Evolutionary conservation across 257 asterid species (phyloP).

Genomic region (Solanum habrochaites): DNA sequence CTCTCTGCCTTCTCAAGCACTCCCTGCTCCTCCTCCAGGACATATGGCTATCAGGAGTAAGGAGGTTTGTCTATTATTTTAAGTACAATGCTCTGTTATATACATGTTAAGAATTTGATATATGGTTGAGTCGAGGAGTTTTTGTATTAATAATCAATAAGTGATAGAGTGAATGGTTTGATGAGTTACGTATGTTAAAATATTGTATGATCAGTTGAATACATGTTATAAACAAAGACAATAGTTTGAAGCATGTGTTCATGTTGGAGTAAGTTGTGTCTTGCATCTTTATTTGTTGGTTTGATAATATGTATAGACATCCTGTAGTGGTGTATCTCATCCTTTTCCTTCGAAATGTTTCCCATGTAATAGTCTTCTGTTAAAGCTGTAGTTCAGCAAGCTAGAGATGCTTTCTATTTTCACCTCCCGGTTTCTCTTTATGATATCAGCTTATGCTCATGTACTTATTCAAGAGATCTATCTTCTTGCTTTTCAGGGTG

Average conservation of each 20-base stretch:
- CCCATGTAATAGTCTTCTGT: neutral
- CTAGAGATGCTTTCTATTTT: neutral
- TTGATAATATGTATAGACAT: neutral
- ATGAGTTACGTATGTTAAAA: neutral
- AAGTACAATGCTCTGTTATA: neutral
- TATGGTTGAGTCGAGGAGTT: neutral
- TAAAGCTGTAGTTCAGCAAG: neutral
- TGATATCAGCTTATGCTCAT: neutral
- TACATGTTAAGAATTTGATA: neutral
- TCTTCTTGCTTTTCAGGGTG: constrained; percentile 55
- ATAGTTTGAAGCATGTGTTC: neutral
- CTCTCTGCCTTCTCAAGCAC: constrained; percentile 96
- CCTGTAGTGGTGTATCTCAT: neutral
- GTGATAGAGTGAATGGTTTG: neutral
- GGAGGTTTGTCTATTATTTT: constrained; percentile 36
- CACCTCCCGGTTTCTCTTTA: neutral
- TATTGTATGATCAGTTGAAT: neutral
- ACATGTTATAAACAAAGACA: neutral
- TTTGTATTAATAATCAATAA: neutral
- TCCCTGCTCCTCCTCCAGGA: constrained; percentile 99
- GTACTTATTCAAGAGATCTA: neutral
- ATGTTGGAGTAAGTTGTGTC: neutral
- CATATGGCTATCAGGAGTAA: constrained; percentile 97
- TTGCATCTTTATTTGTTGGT: neutral
- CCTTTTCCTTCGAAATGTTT: neutral